Evolutionary conservation across 2,329 filamentous ascomycete genomes (phyloP), one percentile per base, ranked within the genome.

Genomic region (Ceratocystis eucalypticola): DNA sequence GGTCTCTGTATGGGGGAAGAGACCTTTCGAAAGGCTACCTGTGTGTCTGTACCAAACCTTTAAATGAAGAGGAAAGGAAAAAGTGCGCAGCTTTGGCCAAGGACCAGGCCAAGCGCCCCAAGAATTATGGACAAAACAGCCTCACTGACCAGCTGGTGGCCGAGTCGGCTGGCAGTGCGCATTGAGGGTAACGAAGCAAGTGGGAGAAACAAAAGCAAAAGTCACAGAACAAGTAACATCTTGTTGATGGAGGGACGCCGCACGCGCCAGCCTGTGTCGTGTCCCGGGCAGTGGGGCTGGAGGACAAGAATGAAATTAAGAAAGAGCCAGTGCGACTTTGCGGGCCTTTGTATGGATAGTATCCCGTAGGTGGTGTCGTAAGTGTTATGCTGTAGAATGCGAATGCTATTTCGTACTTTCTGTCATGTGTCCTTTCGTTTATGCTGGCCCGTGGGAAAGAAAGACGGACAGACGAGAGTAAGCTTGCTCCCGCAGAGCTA

Each of bases 61-160:
- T 59, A 59, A 59, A 59, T 59, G 55, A 59, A 59, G 55, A 59
- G 55, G 22, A 59, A 59, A 59, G 6, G 17, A 59, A 59, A 59
- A 59, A 59, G 55, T 37, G 55, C 55, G 55, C 55, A 59, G 55
- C 55, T 59, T 37, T 30, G 55, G 28, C 55, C 55, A 37, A 17
- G 17, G 3, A 12, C 15, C 17, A 59, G 55, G 28, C 55, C 55
- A 30, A 59, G 55, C 55, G 55, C 28, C 28, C 55, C 15, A 37
- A 33, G 30, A 59, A 25, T 59, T 37, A 59, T 59, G 55, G 30
- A 30, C 28, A 59, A 30, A 59, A 20, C 55, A 59, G 55, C 12
- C 55, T 8, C 55, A 59, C 55, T 59, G 55, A 20, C 55, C 55
- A 8, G 7, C 17, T 8, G 28, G 28, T 59, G 55, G 55, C 55